These are phyloP conservation scores for Crithidia thermophila DNA, from an alignment of 208 protist species.

Conservation along the genomic window DNA sequence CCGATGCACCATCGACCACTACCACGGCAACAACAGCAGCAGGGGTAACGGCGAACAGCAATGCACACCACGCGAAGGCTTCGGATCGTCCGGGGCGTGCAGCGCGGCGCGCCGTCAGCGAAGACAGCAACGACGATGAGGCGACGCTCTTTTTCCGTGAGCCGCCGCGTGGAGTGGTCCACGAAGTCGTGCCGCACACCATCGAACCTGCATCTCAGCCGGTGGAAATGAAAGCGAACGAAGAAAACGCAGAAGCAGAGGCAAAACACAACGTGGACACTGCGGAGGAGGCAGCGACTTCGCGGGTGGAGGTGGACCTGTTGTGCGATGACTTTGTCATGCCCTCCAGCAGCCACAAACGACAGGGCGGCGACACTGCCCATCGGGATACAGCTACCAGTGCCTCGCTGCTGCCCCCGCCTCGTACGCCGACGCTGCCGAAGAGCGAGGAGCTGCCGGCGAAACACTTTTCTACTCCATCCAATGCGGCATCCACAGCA, in stretches of 20 bases:
- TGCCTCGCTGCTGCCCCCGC: not conserved
- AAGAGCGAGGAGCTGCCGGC: not conserved
- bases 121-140: slow-evolving; percentile 18
- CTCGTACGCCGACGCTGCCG: not conserved
- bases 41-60: too few relatives aligned
- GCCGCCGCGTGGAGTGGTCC: slow-evolving; percentile 20
- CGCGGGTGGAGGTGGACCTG: slow-evolving; percentile 19
- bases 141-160: slow-evolving; percentile 25
- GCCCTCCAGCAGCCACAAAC: slow-evolving; percentile 2
- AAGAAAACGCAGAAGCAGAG: not conserved
- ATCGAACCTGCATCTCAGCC: too few relatives aligned
- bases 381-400: not conserved
- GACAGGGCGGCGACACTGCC: not conserved
- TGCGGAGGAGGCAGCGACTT: not conserved
- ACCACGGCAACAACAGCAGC: too few relatives aligned
- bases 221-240: too few relatives aligned
- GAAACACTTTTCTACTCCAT: not conserved
- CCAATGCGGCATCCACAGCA: not conserved
- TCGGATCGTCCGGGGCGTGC: too few relatives aligned
- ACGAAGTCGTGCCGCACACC: slow-evolving; percentile 9
- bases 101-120: slow-evolving; percentile 3
- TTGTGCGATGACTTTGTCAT: slow-evolving; percentile 23
- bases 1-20: too few relatives aligned
- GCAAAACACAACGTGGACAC: too few relatives aligned
- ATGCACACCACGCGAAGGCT: too few relatives aligned